phyloP scores from a whole-genome alignment of 208 protist genomes.

The Leishmania gerbilli region DNA sequence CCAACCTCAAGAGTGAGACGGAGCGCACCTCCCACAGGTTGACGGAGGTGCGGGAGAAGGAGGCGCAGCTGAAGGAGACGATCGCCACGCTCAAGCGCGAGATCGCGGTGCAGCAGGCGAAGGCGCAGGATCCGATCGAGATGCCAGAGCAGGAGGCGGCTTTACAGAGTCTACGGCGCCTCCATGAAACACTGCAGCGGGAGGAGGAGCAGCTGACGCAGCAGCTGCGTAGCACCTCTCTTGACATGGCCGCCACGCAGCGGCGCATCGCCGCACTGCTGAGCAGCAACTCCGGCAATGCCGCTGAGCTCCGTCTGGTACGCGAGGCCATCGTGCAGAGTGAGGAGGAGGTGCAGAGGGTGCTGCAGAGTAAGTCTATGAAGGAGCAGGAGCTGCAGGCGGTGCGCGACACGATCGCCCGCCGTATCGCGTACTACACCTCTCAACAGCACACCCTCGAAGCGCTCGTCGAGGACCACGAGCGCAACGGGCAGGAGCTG shows the following conservation, averaged over 20 bases:
- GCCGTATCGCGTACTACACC: constrained; percentile 31
- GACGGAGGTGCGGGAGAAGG: constrained; percentile 92
- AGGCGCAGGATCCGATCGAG: constrained; percentile 89
- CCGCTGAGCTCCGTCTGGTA: constrained; percentile 50
- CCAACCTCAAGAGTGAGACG: constrained; percentile 91
- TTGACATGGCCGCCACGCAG: constrained; percentile 52
- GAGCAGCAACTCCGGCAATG: constrained; percentile 52
- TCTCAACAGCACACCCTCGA: constrained; percentile 57
- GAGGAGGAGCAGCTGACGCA: constrained; percentile 89
- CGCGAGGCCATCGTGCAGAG: constrained; percentile 47
- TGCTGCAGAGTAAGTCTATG: constrained; percentile 58
- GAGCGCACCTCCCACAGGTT: constrained; percentile 95
- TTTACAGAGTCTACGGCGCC: constrained; percentile 90
- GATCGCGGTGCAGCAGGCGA: constrained; percentile 90
- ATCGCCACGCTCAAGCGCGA: constrained; percentile 94
- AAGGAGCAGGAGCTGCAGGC: constrained; percentile 86
- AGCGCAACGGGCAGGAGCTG: constrained; percentile 49
- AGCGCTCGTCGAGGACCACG: constrained; percentile 60
- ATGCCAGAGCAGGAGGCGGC: constrained; percentile 93
- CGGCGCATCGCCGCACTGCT: constrained; percentile 51
- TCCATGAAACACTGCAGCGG: constrained; percentile 92
- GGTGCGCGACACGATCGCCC: constrained; percentile 60
- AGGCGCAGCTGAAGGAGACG: constrained; percentile 93
- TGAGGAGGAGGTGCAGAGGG: constrained; percentile 56
- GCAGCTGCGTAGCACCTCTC: constrained; percentile 41